Evolutionary conservation across 1,284 basidiomycete genomes (phyloP), one percentile per base, ranked within the genome.

Genomic region (Bjerkandera adusta): DNA sequence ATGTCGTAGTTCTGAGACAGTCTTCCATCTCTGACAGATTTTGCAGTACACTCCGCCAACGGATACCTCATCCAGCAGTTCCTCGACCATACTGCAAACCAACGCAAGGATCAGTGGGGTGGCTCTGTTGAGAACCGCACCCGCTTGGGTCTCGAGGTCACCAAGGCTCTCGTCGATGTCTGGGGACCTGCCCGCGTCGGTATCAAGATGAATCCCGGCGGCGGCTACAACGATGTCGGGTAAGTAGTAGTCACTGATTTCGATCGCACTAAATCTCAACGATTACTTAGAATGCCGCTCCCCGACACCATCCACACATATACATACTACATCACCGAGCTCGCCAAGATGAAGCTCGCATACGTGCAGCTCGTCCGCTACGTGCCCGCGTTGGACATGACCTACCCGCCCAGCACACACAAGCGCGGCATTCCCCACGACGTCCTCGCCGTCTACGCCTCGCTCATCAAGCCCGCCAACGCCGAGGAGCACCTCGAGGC

Each of bases 61-160:
- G 77, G 48, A 37, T 47, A 45, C 20, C 32, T 50, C 11, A 36
- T 43, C 20, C 44, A 50, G 20, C 48, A 50, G 22, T 70, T 85
- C 69, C 32, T 78, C 32, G 80, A 78, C 46, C 83, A 84, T 0
- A 58, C 77, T 15, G 74, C 75, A 46, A 89, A 89, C 68, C 69
- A 75, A 48, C 75, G 85, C 5, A 82, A 73, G 2, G 87, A 89
- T 60, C 62, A 77, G 52, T 89, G 88, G 57, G 85, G 85, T 4
- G 87, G 87, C 2, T 75, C 70, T 50, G 78, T 86, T 51, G 82
- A 85, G 58, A 87, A 86, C 60, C 74, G 85, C 38, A 71, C 74
- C 25, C 68, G 83, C 15, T 61, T 86, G 4, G 70, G 74, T 2
- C 61, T 88, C 11, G 50, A 49, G 27, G 22, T 16, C 27, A 13